These are phyloP conservation scores for Talaromyces liani DNA, from an alignment of 495 filamentous ascomycete species.

Conservation along the genomic window DNA sequence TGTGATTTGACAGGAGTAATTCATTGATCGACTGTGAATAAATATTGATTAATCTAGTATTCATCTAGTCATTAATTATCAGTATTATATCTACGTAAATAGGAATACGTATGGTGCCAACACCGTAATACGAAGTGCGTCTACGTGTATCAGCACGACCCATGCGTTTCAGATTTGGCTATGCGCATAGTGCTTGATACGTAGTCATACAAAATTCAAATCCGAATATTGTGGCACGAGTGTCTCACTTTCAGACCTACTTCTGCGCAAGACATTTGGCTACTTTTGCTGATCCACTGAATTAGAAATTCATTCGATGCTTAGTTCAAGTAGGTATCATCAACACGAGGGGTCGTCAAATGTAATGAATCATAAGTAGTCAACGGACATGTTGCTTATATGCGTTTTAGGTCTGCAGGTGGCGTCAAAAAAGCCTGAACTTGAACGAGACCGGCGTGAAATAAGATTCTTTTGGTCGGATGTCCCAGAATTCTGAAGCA, in stretches of 20 bases:
- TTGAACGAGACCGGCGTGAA: not conserved
- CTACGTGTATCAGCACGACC: not conserved
- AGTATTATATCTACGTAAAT: not conserved
- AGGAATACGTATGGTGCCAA: not conserved
- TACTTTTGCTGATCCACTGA: not conserved
- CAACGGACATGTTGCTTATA: not conserved
- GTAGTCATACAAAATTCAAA: not conserved
- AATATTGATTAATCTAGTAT: not conserved
- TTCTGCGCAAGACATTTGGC: not conserved
- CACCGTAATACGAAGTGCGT: not conserved
- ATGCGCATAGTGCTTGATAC: not conserved
- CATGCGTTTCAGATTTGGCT: not conserved
- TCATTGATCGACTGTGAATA: not conserved
- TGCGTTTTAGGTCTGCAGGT: not conserved
- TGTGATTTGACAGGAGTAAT: not conserved
- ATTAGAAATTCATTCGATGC: not conserved
- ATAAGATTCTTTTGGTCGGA: not conserved
- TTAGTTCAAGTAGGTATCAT: not conserved
- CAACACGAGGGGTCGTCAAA: not conserved
- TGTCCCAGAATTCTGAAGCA: not conserved
- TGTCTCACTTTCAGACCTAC: not conserved
- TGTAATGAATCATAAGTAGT: not conserved
- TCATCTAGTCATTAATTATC: not conserved
- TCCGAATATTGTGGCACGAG: not conserved
- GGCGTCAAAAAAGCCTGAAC: not conserved